A percentile compares a stretch with the other conserved stretches of the same genome.
Conservation (phyloP, 805 yeast genomes). For the Ogataea pignaliae region DNA sequence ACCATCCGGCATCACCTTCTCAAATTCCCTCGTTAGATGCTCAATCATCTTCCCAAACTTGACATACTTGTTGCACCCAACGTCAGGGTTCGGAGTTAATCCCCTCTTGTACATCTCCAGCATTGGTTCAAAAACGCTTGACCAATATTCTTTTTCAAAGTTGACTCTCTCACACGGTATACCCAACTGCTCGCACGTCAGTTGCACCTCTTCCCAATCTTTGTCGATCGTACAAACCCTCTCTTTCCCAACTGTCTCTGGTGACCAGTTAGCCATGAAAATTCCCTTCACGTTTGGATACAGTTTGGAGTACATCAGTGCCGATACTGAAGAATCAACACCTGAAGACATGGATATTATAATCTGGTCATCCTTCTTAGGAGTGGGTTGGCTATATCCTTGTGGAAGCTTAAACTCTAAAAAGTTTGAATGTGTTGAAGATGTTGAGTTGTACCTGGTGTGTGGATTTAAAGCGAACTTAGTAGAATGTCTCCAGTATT, state of each 20-base stretch:
- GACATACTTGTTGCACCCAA: slow-evolving; percentile 77
- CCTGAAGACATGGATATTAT: slow-evolving; percentile 95
- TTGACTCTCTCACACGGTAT: slow-evolving; percentile 74
- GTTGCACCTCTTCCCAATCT: slow-evolving; percentile 83
- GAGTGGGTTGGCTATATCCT: slow-evolving; percentile 37
- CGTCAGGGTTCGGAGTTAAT: slow-evolving; percentile 91
- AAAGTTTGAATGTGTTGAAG: background rate
- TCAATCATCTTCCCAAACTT: slow-evolving; percentile 80
- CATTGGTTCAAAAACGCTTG: slow-evolving; percentile 91
- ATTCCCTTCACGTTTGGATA: slow-evolving; percentile 68
- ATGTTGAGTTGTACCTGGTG: background rate
- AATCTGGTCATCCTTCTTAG: slow-evolving; percentile 52
- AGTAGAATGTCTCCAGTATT: no score
- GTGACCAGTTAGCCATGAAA: slow-evolving; percentile 91
- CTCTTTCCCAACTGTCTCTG: slow-evolving; percentile 23
- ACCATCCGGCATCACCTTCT: background rate
- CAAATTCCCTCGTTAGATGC: slow-evolving; percentile 32
- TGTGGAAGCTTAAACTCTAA: slow-evolving; percentile 4
- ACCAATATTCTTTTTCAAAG: slow-evolving; percentile 92
- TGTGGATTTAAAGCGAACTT: no score
- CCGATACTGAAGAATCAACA: slow-evolving; percentile 90
- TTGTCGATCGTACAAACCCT: slow-evolving; percentile 64
- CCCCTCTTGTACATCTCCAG: slow-evolving; percentile 66
- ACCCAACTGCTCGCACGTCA: slow-evolving; percentile 52
- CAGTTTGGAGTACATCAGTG: slow-evolving; percentile 47